Evolutionary conservation across 192 early-diverging fungal genomes (phyloP), one percentile per base, ranked within the genome.

Genomic region (Physocladia obscura): DNA sequence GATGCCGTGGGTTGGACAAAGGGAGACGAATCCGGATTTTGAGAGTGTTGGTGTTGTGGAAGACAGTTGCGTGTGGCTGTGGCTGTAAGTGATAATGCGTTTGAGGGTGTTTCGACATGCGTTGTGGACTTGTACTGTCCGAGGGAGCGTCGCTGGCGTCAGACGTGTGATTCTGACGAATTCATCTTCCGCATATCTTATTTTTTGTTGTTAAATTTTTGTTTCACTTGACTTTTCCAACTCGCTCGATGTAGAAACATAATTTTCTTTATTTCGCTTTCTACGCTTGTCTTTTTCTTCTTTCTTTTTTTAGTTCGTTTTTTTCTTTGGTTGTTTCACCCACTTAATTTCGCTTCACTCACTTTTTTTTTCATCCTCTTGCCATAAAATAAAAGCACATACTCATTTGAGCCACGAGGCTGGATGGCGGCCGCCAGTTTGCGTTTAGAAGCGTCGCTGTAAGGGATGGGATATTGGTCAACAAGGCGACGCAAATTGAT

Each of bases 401-500:
- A 61, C 58, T 70, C 58, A 4, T 49, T 11, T 26, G 35, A 13
- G 13, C 30, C 61, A 13, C 29, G 21, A 17, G 26, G 31, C 38
- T 39, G 60, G 29, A 55, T 54, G 13, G 17, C 37, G 30, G 34
- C 26, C 27, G 54, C 8, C 29, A 26, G 29, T 8, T 19, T 15
- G 19, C 26, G 15, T 27, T 72, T 55, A 4, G 21, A 44, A 6
- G 8, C 30, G 4, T 49, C 29, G 11, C 19, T 54, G 40, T 47
- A 44, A 27, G 44, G 5, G 3, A 31, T 21, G 26, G 61, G 61
- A 40, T 67, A 73, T 27, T 57, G 30, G 15, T 55, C 19, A 5
- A 64, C 61, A 15, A 73, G 63, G 3, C 47, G 11, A 19, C 48
- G 22, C 19, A 24, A 27, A 47, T 67, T 54, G 40, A 73, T 36